phyloP scores from a whole-genome alignment of 768 basidiomycete genomes.

The Hortiboletus campestris region DNA sequence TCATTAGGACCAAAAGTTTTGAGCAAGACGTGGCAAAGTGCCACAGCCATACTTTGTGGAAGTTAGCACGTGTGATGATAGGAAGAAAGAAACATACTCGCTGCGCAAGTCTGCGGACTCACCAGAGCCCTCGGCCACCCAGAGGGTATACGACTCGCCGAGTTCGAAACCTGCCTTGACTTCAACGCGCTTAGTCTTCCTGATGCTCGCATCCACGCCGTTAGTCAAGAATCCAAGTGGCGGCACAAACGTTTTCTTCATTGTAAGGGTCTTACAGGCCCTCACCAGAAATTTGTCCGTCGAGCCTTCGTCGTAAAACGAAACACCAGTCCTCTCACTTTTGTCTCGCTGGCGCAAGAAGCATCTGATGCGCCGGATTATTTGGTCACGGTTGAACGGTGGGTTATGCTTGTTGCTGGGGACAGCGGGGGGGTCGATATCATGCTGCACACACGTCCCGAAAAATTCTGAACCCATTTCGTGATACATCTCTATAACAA shows the following conservation, averaged over 20 bases:
- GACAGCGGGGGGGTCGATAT: not conserved
- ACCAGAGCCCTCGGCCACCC: not conserved
- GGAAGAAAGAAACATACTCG: slow-evolving; percentile 2
- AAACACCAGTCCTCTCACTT: not conserved
- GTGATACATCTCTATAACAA: slow-evolving; percentile 9
- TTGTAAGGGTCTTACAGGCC: slow-evolving; percentile 1
- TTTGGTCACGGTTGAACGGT: not conserved
- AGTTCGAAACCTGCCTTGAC: slow-evolving; percentile 6
- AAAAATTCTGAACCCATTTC: slow-evolving; percentile 13
- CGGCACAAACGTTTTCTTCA: slow-evolving; percentile 13
- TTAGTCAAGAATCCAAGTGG: slow-evolving; percentile 1
- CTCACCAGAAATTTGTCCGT: not conserved
- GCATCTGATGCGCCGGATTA: slow-evolving; percentile 7
- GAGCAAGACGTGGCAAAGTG: slow-evolving; percentile 11
- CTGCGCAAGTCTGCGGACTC: not conserved
- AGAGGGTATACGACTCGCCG: not conserved
- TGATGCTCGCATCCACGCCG: not conserved
- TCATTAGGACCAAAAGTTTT: slow-evolving; percentile 11
- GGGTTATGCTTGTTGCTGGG: not conserved
- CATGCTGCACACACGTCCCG: slow-evolving; percentile 6
- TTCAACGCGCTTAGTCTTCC: not conserved
- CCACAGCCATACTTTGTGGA: slow-evolving; percentile 7
- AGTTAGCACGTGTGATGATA: not conserved
- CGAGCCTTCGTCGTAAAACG: not conserved
- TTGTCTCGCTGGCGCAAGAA: slow-evolving; percentile 15